Percentiles rank a stretch among this genome's conserved stretches.
phyloP scores from a whole-genome alignment of 108 stramenopile genomes.

The Cylindrotheca closterium region DNA sequence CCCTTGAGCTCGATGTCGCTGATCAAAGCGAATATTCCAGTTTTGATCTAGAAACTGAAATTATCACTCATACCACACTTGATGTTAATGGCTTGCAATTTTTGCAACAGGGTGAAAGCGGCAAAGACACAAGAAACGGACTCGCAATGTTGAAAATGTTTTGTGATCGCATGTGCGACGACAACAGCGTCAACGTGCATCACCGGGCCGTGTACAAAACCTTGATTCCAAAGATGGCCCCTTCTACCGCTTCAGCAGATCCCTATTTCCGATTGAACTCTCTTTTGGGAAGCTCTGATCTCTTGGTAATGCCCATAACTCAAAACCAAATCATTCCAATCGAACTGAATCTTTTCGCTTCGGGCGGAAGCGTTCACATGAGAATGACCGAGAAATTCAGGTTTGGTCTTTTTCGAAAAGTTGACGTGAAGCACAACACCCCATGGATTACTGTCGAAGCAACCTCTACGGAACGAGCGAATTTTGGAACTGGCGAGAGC shows the following conservation, averaged over 20 bases:
- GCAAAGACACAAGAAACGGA: slow-evolving; percentile 16
- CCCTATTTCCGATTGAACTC: slow-evolving; percentile 41
- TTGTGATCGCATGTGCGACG: slow-evolving; percentile 32
- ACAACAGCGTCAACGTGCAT: slow-evolving; percentile 12
- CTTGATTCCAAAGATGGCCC: slow-evolving; percentile 25
- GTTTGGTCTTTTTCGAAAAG: slow-evolving; percentile 62
- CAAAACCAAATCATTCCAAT: slow-evolving; percentile 18
- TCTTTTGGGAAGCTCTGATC: slow-evolving; percentile 41
- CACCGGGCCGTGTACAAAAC: slow-evolving; percentile 25
- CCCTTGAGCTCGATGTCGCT: slow-evolving; percentile 32
- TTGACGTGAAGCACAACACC: slow-evolving; percentile 47
- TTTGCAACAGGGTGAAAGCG: slow-evolving; percentile 10
- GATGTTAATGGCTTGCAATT: slow-evolving; percentile 62
- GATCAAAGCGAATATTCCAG: slow-evolving; percentile 8
- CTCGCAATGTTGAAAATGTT: slow-evolving; percentile 28
- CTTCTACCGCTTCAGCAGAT: slow-evolving; percentile 29
- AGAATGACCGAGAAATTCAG: slow-evolving; percentile 42
- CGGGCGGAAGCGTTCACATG: slow-evolving; percentile 59
- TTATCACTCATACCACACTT: slow-evolving; percentile 31
- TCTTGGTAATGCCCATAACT: slow-evolving; percentile 24
- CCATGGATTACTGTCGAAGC: slow-evolving; percentile 68
- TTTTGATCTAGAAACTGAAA: slow-evolving; percentile 67
- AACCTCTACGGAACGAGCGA: slow-evolving; percentile 64
- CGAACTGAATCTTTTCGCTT: slow-evolving; percentile 61
- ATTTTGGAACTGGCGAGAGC: slow-evolving; percentile 53